Base-by-base conservation (phyloP, 371 early-diverging fungal genomes). In the Rhizomucor miehei region DNA sequence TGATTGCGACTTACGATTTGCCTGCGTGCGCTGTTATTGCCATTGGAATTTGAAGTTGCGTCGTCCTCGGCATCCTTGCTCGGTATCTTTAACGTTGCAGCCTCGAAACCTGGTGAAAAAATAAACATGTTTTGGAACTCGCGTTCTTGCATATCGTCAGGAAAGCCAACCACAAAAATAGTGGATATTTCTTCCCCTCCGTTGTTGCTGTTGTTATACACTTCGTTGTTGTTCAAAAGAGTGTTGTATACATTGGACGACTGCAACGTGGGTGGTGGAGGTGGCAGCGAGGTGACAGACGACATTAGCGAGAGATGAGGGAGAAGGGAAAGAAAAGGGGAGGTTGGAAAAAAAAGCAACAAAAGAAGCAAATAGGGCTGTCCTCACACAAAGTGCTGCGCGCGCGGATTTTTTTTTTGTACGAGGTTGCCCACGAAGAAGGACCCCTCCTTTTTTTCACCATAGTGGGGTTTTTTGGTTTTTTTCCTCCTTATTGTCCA, bases 81-180 rank as follows among this genome's bases (percentile, higher is more conserved):
- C 16, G 90, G 91, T 14, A 81, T 73, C 71, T 94, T 94, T 47
- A 96, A 81, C 0, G 90, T 89, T 2, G 95, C 94, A 1, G 92
- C 94, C 66, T 94, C 95, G 61, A 94, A 96, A 10, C 95, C 97
- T 13, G 89, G 82, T 9, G 87, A 88, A 65, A 96, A 95, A 35
- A 87, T 89, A 75, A 96, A 96, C 94, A 94, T 92, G 77, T 93
- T 94, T 60, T 93, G 92, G 60, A 96, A 94, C 75, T 96, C 97
- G 52, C 97, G 79, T 67, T 96, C 97, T 63, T 81, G 84, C 87
- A 95, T 92, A 66, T 96, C 95, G 36, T 94, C 93, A 39, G 97
- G 97, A 59, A 96, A 93, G 9, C 97, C 97, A 41, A 94, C 93
- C 4, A 97, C 94, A 78, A 95, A 97, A 56, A 96, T 92, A 43